A percentile compares a stretch with the other conserved stretches of the same genome.
Evolutionary conservation across 805 yeast genomes (phyloP).

Genomic region (Suhomyces vadensis): DNA sequence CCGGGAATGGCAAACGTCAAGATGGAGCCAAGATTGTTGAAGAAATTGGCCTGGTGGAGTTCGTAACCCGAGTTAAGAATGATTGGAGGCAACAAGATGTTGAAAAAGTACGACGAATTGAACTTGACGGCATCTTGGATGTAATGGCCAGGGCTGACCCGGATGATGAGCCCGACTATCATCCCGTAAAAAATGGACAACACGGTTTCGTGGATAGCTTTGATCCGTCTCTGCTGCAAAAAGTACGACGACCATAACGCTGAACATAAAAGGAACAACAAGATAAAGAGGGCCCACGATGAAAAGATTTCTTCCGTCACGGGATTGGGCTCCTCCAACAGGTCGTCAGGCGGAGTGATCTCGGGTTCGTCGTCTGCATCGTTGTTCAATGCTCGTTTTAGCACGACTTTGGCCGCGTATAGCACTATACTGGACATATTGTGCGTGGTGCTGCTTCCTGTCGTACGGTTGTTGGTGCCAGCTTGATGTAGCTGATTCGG

Average conservation of each 20-base stretch:
- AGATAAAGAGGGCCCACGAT: conserved; percentile 94
- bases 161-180: conserved; percentile 88
- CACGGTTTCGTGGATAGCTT: conserved; percentile 97
- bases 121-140: conserved; percentile 96
- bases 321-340: conserved; percentile 71
- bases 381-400: conserved; percentile 34
- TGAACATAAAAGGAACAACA: conserved; percentile 73
- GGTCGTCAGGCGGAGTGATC: conserved; percentile 48
- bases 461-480: conserved; percentile 3
- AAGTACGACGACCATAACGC: conserved; percentile 96
- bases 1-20: conserved; percentile 96
- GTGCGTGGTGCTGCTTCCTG: not conserved
- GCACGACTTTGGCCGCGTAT: conserved; percentile 26
- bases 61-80: conserved; percentile 96
- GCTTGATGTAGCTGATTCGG: not conserved
- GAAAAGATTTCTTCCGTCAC: conserved; percentile 93
- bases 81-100: conserved; percentile 91
- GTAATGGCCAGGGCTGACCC: conserved; percentile 93
- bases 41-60: conserved; percentile 92
- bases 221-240: conserved; percentile 85
- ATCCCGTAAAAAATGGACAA: conserved; percentile 94
- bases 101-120: conserved; percentile 92
- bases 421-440: conserved; percentile 29
- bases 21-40: conserved; percentile 87
- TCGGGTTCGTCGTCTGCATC: conserved; percentile 45